These are phyloP conservation scores for Oryza punctata DNA, from an alignment of 176 grass and related monocot species.

Conservation along the genomic window DNA sequence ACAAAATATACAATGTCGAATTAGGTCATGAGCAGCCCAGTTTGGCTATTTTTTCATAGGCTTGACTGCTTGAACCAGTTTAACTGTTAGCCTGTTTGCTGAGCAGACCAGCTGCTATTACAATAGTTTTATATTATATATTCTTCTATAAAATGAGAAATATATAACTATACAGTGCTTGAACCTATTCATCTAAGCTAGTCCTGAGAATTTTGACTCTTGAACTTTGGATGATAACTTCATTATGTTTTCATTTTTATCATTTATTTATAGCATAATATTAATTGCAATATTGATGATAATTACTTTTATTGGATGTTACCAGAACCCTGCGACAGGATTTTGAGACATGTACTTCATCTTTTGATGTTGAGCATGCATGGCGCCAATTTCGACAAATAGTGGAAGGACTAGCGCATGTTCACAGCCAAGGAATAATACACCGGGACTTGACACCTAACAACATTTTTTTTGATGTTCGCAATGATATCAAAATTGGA, in stretches of 20 bases:
- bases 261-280: constrained; percentile 11
- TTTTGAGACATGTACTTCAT: constrained; percentile 77
- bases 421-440: constrained; percentile 98
- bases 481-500: constrained; percentile 88
- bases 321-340: constrained; percentile 80
- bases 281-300: not conserved
- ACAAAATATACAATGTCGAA: not conserved
- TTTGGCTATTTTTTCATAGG: constrained; percentile 1
- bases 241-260: not conserved
- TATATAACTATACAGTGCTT: not conserved
- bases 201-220: constrained; percentile 19
- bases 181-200: not conserved
- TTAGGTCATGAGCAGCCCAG: constrained; percentile 4
- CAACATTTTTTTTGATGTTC: constrained; percentile 98
- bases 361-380: constrained; percentile 73
- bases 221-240: not conserved
- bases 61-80: not conserved
- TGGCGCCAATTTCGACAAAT: constrained; percentile 98
- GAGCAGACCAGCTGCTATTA: not conserved
- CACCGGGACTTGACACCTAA: constrained; percentile 95
- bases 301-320: constrained; percentile 9
- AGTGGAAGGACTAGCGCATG: constrained; percentile 94
- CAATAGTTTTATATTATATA: not conserved
- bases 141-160: not conserved
- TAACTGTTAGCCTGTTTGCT: constrained; percentile 19